Evolutionary conservation across 176 grass and related monocot genomes (phyloP).

Genomic region (Elaeis guineensis): DNA sequence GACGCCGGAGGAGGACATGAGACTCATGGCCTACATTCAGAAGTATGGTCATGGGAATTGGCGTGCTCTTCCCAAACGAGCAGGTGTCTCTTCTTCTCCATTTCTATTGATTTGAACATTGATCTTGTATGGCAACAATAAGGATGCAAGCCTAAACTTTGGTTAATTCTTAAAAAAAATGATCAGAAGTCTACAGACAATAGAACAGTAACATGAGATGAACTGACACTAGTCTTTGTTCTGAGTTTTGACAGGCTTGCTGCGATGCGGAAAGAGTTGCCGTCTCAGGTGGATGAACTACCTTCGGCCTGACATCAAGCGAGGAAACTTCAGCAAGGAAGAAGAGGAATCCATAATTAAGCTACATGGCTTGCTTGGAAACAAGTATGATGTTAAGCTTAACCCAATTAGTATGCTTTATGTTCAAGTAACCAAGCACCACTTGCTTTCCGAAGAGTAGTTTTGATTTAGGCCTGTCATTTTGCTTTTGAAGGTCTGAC

Average conservation of each 20-base stretch:
- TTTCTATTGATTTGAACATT: background rate
- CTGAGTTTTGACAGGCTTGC: background rate
- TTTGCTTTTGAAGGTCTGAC: too few species aligned
- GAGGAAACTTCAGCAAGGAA: conserved; percentile 17
- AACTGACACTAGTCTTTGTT: background rate
- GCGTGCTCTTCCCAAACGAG: conserved; percentile 7
- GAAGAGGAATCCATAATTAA: conserved; percentile 16
- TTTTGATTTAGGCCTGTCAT: too few species aligned
- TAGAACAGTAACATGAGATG: background rate
- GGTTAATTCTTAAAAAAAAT: too few species aligned
- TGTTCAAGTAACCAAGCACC: background rate
- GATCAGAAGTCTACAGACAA: background rate
- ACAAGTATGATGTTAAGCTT: conserved; percentile 8
- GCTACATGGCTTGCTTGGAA: conserved; percentile 7
- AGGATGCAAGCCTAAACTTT: too few species aligned
- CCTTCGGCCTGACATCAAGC: conserved; percentile 19
- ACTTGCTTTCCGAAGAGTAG: background rate
- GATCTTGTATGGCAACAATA: too few species aligned
- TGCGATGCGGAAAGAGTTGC: conserved; percentile 18
- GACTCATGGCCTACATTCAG: conserved; percentile 8
- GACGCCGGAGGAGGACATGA: conserved; percentile 17
- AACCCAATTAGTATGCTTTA: too few species aligned
- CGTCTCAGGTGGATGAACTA: conserved; percentile 19
- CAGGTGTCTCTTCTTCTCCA: background rate
- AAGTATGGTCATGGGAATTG: conserved; percentile 22